A percentile compares a stretch with the other conserved stretches of the same genome.
Conservation (phyloP, 768 basidiomycete genomes). For the Vararia minispora region DNA sequence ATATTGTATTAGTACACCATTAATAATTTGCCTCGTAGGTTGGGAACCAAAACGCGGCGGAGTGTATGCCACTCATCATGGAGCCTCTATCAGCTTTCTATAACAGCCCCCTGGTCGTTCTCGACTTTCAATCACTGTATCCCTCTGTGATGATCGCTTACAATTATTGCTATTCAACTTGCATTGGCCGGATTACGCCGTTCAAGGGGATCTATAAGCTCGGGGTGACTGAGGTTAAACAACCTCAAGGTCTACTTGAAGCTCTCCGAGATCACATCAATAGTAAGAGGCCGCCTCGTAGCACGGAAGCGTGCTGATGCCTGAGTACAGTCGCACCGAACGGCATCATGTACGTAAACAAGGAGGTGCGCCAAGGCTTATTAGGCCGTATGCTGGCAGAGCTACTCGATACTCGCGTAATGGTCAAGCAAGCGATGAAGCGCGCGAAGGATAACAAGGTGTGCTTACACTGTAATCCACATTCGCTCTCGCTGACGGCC, state of each 20-base stretch:
- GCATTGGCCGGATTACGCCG: slow-evolving; percentile 77
- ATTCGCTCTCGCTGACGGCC: neutral
- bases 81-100: slow-evolving; percentile 93
- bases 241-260: slow-evolving; percentile 56
- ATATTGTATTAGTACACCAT: neutral
- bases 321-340: slow-evolving; percentile 75
- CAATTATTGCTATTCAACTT: slow-evolving; percentile 96
- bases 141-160: slow-evolving; percentile 98
- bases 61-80: slow-evolving; percentile 92
- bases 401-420: slow-evolving; percentile 87
- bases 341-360: slow-evolving; percentile 89
- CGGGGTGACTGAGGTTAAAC: slow-evolving; percentile 66
- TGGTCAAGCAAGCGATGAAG: slow-evolving; percentile 98
- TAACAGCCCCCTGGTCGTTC: slow-evolving; percentile 80
- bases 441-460: slow-evolving; percentile 66
- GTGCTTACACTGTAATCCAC: too few relatives aligned
- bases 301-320: neutral
- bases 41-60: slow-evolving; percentile 90
- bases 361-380: slow-evolving; percentile 71
- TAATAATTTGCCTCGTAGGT: slow-evolving; percentile 43
- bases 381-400: slow-evolving; percentile 88
- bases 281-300: slow-evolving; percentile 31
- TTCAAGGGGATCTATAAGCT: slow-evolving; percentile 86
- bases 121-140: slow-evolving; percentile 95
- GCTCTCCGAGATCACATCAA: slow-evolving; percentile 67